Conservation (phyloP, 305 asterid species). For the Lippia alba region DNA sequence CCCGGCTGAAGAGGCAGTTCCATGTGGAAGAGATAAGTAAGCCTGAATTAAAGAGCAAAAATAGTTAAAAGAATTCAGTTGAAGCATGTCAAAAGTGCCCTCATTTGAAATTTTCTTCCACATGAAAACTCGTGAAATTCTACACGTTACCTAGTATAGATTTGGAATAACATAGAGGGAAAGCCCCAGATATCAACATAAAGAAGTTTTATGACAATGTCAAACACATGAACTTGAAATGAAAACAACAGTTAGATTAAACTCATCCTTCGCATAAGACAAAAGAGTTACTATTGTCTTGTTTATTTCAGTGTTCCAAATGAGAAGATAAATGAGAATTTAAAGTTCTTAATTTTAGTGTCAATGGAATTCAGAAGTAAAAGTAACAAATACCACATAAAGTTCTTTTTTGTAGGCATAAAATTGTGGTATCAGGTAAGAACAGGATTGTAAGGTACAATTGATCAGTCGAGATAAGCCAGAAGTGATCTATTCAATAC, state of each 20-base stretch:
- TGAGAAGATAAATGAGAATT: constrained; percentile 19
- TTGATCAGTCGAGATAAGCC: constrained; percentile 25
- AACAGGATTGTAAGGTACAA: constrained; percentile 9
- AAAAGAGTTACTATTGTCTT: background rate
- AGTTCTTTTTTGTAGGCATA: constrained; percentile 29
- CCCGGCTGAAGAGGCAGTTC: constrained; percentile 92
- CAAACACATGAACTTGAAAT: constrained; percentile 1
- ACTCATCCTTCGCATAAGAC: constrained; percentile 6
- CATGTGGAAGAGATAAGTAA: constrained; percentile 94
- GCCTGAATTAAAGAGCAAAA: constrained; percentile 66
- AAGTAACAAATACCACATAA: constrained; percentile 10
- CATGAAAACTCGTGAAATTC: constrained; percentile 17
- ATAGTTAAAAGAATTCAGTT: constrained; percentile 18
- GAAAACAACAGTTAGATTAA: background rate
- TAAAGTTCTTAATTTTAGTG: constrained; percentile 14
- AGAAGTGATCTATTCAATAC: constrained; percentile 19
- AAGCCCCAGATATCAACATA: constrained; percentile 6
- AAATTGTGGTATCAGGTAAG: constrained; percentile 20
- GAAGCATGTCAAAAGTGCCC: constrained; percentile 29
- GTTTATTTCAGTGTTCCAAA: constrained; percentile 14
- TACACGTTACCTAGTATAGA: constrained; percentile 17
- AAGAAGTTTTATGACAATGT: constrained; percentile 6
- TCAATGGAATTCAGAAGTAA: constrained; percentile 10
- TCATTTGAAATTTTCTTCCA: constrained; percentile 25
- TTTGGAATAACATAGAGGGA: constrained; percentile 3